Evolutionary conservation across 2,329 filamentous ascomycete genomes (phyloP).

Genomic region (Ceratocystis albifundus): DNA sequence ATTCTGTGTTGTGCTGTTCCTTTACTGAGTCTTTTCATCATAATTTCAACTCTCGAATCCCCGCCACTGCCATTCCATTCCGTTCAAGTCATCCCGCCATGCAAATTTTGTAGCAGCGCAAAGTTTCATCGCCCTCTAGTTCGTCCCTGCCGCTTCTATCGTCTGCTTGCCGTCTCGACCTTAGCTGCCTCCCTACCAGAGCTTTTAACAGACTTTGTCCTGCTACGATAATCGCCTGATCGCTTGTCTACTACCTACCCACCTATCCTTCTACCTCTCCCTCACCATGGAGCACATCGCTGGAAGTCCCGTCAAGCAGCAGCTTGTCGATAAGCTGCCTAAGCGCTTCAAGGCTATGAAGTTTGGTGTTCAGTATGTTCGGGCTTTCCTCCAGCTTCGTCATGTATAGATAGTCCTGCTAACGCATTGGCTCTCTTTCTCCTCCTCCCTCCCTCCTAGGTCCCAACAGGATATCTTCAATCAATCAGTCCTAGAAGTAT

Average conservation of each 20-base stretch:
- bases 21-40: too few relatives aligned
- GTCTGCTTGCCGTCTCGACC: background rate
- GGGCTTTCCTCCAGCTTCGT: background rate
- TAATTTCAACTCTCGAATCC: background rate
- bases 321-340: slow-evolving; percentile 77
- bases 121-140: background rate
- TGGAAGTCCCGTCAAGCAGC: slow-evolving; percentile 55
- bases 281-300: slow-evolving; percentile 25
- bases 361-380: slow-evolving; percentile 76
- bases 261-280: background rate
- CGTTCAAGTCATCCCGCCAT: slow-evolving; percentile 16
- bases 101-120: slow-evolving; percentile 22
- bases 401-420: background rate
- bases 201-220: background rate
- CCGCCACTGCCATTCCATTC: background rate
- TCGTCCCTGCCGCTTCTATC: background rate
- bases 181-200: background rate
- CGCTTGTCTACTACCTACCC: background rate
- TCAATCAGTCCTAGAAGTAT: slow-evolving; percentile 87
- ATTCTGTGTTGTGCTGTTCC: too few relatives aligned
- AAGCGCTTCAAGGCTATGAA: slow-evolving; percentile 89
- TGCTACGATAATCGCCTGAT: background rate
- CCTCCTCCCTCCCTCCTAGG: slow-evolving; percentile 33
- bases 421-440: background rate
- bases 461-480: slow-evolving; percentile 91